Conservation (phyloP, 2,329 filamentous ascomycete genomes). For the Cercospora zeina region DNA sequence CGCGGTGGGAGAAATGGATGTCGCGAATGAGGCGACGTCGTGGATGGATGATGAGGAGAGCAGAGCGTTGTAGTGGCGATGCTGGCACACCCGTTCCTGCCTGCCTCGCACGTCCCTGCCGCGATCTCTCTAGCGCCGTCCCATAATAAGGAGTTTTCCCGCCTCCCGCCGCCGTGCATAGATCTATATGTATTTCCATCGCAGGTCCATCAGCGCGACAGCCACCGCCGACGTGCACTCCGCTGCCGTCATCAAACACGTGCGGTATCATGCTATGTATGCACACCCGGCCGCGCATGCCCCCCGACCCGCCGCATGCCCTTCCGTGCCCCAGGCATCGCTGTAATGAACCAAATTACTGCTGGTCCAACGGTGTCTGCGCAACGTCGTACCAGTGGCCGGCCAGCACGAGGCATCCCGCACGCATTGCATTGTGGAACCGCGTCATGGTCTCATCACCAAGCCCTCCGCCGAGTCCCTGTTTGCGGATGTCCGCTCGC, state of each 20-base stretch:
- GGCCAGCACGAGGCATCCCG: background rate
- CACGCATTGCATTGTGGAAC: background rate
- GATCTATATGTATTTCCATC: background rate
- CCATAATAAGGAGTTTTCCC: constrained; percentile 8
- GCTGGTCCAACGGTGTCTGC: too few species aligned
- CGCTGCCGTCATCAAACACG: background rate
- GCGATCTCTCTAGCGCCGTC: constrained; percentile 1
- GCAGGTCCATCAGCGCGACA: background rate
- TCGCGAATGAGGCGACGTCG: background rate
- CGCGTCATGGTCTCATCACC: too few species aligned
- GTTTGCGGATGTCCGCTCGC: background rate
- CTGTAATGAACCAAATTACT: too few species aligned
- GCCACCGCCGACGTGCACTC: background rate
- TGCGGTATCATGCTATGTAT: background rate
- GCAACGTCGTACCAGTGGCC: background rate
- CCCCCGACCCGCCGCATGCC: too few species aligned
- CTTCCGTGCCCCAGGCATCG: too few species aligned
- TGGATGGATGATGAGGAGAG: too few species aligned
- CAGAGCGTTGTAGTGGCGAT: too few species aligned
- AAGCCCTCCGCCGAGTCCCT: too few species aligned
- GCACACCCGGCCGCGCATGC: too few species aligned
- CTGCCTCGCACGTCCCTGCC: background rate
- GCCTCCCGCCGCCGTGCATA: too few species aligned
- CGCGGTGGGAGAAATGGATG: too few species aligned
- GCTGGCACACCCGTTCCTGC: background rate